Percentiles rank a stretch among this genome's conserved stretches.
phyloP scores from a whole-genome alignment of 2,329 filamentous ascomycete species.

The Paraphoma chrysanthemicola region DNA sequence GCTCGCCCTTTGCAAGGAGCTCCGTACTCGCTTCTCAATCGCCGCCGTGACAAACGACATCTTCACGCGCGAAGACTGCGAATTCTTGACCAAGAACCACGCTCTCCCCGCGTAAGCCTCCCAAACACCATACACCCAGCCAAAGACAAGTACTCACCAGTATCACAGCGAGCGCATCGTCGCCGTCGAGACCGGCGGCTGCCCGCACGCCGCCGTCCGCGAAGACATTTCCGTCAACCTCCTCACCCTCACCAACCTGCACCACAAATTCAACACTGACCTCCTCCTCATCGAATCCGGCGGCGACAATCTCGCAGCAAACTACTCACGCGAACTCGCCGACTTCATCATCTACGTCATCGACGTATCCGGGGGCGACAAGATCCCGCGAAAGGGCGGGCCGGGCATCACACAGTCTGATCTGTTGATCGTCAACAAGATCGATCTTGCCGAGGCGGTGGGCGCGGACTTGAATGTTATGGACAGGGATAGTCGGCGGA shows the following conservation, averaged over 20 bases:
- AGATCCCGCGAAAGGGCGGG: constrained; percentile 93
- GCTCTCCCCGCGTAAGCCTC: constrained; percentile 72
- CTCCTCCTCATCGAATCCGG: constrained; percentile 93
- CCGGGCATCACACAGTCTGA: constrained; percentile 98
- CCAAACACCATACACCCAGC: neutral
- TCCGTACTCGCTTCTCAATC: constrained; percentile 82
- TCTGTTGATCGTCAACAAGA: constrained; percentile 94
- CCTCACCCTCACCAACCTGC: constrained; percentile 87
- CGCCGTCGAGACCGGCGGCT: constrained; percentile 97
- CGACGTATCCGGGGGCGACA: constrained; percentile 94
- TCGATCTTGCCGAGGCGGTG: constrained; percentile 87
- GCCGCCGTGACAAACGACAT: constrained; percentile 99
- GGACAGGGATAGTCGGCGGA: constrained; percentile 93
- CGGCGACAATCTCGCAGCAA: constrained; percentile 95
- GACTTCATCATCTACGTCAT: constrained; percentile 99
- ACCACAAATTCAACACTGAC: constrained; percentile 79
- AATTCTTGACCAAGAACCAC: constrained; percentile 88
- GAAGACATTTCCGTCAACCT: constrained; percentile 97
- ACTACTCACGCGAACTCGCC: constrained; percentile 92
- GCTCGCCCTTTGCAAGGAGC: constrained; percentile 86
- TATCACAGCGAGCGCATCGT: constrained; percentile 70
- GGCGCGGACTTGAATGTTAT: constrained; percentile 92
- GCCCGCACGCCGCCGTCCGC: constrained; percentile 94
- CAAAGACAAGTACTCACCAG: neutral
- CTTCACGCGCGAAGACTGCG: constrained; percentile 96